Evolutionary conservation across 192 early-diverging fungal genomes (phyloP), one percentile per base, ranked within the genome.

Genomic region (Entomortierella beljakovae): DNA sequence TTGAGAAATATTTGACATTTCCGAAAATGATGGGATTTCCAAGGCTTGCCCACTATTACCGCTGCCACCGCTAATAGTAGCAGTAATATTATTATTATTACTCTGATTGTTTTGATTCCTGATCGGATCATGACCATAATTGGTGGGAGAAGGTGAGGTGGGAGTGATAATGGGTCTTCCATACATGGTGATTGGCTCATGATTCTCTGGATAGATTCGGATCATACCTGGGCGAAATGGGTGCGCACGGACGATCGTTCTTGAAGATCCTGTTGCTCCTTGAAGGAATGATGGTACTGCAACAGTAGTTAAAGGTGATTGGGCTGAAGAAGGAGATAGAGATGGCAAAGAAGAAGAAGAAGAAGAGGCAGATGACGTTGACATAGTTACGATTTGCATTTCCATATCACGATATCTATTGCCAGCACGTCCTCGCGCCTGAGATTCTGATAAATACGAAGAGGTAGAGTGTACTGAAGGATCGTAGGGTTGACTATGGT

Each of bases 131-230:
- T n/a, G n/a, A n/a, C n/a, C n/a, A n/a, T n/a, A n/a, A n/a, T n/a
- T n/a, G n/a, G n/a, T n/a, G n/a, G 34, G 15, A 23, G 67, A 20
- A 10, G 29, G 10, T 23, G 43, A 16, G 11, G 43, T 11, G 15
- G 43, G 15, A 20, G 43, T 15, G 33, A 70, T 56, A 28, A 79
- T 60, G 2, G 75, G 75, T 18, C 75, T 54, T 6, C 75, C 75
- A 34, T 54, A 70, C 75, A 79, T 79, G 6, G n/a, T 28, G 49
- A 79, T 79, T 18, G 66, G 75, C 3, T 23, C 61, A 51, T 79
- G 66, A 42, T 69, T 52, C 51, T 70, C 75, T 1, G 75, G 26
- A 42, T 70, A 70, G 61, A 79, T 79, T 20, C 65, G 56, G 38
- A 79, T 79, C 6, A 65, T 59, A 22, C 68, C 67, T 32, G 54